Percentiles rank a stretch among this genome's conserved stretches.
These are phyloP conservation scores for Talaromyces marneffei DNA, from an alignment of 2,329 filamentous ascomycete species.

Conservation along the genomic window DNA sequence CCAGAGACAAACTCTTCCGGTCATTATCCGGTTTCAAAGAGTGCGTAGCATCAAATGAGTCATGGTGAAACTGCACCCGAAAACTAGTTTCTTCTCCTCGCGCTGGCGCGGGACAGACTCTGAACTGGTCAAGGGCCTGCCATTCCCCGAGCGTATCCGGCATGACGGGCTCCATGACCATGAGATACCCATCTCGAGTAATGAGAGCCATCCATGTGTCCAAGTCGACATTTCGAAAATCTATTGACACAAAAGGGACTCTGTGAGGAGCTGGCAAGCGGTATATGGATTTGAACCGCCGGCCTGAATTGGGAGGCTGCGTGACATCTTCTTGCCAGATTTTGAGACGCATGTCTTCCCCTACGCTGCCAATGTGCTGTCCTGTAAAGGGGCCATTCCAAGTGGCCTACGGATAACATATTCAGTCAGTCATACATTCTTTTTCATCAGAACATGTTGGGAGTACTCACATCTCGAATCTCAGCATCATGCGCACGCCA, in stretches of 20 bases:
- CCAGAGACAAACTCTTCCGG: slow-evolving; percentile 69
- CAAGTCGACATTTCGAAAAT: slow-evolving; percentile 75
- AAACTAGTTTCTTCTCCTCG: slow-evolving; percentile 85
- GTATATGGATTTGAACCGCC: slow-evolving; percentile 70
- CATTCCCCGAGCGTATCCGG: slow-evolving; percentile 76
- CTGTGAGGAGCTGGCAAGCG: slow-evolving; percentile 62
- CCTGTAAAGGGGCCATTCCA: slow-evolving; percentile 91
- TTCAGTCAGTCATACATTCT: background rate
- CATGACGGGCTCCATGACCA: slow-evolving; percentile 77
- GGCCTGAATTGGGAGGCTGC: slow-evolving; percentile 65
- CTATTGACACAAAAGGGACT: slow-evolving; percentile 67
- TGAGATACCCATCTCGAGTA: slow-evolving; percentile 72
- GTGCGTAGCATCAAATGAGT: slow-evolving; percentile 66
- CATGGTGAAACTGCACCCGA: slow-evolving; percentile 80
- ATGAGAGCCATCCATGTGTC: slow-evolving; percentile 83
- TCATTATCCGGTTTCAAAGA: slow-evolving; percentile 74
- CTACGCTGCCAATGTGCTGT: slow-evolving; percentile 80
- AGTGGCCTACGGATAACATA: slow-evolving; percentile 58
- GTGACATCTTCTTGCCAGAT: slow-evolving; percentile 89
- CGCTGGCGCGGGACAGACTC: slow-evolving; percentile 62
- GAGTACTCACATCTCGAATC: slow-evolving; percentile 68
- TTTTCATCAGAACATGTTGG: slow-evolving; percentile 19
- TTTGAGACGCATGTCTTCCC: slow-evolving; percentile 82
- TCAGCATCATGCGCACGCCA: slow-evolving; percentile 90
- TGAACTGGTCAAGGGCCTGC: slow-evolving; percentile 67